Evolutionary conservation across 164 flowering plant species (phyloP).

Genomic region (Protea cynaroides): DNA sequence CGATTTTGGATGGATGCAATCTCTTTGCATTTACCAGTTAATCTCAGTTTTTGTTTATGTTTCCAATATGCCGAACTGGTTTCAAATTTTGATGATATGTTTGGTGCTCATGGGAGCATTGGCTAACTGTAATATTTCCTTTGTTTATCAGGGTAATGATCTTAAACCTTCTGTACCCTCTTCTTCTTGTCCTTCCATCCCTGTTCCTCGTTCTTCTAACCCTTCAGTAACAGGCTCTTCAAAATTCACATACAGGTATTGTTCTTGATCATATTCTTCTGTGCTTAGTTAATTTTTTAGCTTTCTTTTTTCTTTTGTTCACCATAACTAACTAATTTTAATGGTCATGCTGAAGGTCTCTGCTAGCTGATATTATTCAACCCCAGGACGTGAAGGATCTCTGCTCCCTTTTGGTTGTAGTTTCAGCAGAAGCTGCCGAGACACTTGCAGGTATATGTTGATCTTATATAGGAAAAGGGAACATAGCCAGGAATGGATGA

Average conservation of each 20-base stretch:
- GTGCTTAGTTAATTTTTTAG: background rate
- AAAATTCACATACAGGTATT: slow-evolving; percentile 74
- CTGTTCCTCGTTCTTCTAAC: slow-evolving; percentile 40
- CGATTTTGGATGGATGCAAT: background rate
- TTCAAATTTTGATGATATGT: background rate
- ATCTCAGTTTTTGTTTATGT: background rate
- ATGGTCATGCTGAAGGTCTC: slow-evolving; percentile 53
- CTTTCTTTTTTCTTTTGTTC: background rate
- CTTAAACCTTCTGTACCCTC: slow-evolving; percentile 42
- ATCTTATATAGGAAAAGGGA: background rate
- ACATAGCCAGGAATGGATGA: background rate
- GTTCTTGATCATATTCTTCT: slow-evolving; percentile 29
- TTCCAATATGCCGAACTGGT: background rate
- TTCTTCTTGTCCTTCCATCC: slow-evolving; percentile 37
- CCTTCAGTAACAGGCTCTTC: slow-evolving; percentile 47
- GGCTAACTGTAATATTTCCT: slow-evolving; percentile 6
- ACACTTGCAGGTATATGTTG: slow-evolving; percentile 50
- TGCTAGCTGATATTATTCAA: slow-evolving; percentile 79
- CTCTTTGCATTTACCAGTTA: background rate
- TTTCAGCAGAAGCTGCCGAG: slow-evolving; percentile 62
- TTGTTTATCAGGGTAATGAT: slow-evolving; percentile 43
- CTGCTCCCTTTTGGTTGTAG: slow-evolving; percentile 74
- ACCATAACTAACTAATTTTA: background rate
- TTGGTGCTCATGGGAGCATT: background rate
- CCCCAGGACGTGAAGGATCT: slow-evolving; percentile 78